These are phyloP conservation scores for Xylariaceae sp. DNA, from an alignment of 2,329 filamentous ascomycete species.

Conservation along the genomic window DNA sequence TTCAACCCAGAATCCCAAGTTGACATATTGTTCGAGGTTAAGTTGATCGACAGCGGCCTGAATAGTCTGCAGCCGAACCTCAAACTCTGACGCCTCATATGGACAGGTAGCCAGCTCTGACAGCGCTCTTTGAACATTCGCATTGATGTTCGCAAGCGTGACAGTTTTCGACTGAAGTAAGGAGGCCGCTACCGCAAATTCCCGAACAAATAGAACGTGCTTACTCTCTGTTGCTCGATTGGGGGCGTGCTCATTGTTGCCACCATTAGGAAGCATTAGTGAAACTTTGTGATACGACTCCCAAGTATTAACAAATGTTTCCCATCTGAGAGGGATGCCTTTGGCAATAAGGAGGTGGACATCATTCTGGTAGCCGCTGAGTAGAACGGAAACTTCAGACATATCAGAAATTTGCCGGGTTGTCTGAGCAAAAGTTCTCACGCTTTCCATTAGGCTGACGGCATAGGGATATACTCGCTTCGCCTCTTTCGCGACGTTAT, in stretches of 20 bases:
- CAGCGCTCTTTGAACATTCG: slow-evolving; percentile 74
- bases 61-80: slow-evolving; percentile 73
- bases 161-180: slow-evolving; percentile 83
- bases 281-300: slow-evolving; percentile 67
- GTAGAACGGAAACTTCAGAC: slow-evolving; percentile 77
- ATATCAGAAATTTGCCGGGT: slow-evolving; percentile 77
- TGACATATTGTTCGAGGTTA: slow-evolving; percentile 93
- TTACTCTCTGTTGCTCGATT: slow-evolving; percentile 66
- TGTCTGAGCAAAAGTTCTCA: slow-evolving; percentile 88
- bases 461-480: slow-evolving; percentile 97
- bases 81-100: slow-evolving; percentile 76
- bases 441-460: slow-evolving; percentile 96
- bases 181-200: slow-evolving; percentile 83
- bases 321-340: slow-evolving; percentile 88
- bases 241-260: slow-evolving; percentile 52
- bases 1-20: slow-evolving; percentile 83
- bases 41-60: slow-evolving; percentile 93
- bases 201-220: slow-evolving; percentile 92
- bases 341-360: slow-evolving; percentile 78
- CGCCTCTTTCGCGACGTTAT: slow-evolving; percentile 96
- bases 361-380: slow-evolving; percentile 89
- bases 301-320: slow-evolving; percentile 95
- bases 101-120: slow-evolving; percentile 77
- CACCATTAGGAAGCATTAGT: slow-evolving; percentile 48
- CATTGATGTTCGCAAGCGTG: slow-evolving; percentile 70